These are phyloP conservation scores for Sclerospora graminicola DNA, from an alignment of 352 stramenopile species.

Conservation along the genomic window DNA sequence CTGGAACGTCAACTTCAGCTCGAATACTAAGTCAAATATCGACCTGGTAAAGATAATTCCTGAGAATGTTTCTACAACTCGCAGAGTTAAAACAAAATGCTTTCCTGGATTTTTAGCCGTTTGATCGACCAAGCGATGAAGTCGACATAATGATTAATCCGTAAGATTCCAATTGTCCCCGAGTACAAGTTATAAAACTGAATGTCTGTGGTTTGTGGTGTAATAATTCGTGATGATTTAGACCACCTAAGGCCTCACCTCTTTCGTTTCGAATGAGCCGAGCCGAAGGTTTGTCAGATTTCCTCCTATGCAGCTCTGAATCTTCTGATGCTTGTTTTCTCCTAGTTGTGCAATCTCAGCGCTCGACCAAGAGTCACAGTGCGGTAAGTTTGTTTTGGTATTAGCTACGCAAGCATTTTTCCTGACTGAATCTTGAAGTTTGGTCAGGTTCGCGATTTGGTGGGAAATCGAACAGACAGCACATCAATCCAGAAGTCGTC, in stretches of 20 bases:
- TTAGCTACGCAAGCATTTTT: not conserved
- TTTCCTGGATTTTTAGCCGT: slow-evolving; percentile 3
- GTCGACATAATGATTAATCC: not conserved
- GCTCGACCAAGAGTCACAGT: slow-evolving; percentile 3
- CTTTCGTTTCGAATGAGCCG: slow-evolving; percentile 26
- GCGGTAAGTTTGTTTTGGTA: slow-evolving; percentile 1
- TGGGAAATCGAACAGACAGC: not conserved
- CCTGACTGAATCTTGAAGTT: slow-evolving; percentile 1
- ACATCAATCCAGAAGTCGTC: slow-evolving; percentile 5
- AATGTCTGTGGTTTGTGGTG: slow-evolving; percentile 4
- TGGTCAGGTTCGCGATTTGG: not conserved
- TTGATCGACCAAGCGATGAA: not conserved
- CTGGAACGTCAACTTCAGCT: slow-evolving; percentile 2
- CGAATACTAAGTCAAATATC: slow-evolving; percentile 2
- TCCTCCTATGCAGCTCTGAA: not conserved
- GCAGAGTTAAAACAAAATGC: slow-evolving; percentile 1
- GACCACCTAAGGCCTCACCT: slow-evolving; percentile 7
- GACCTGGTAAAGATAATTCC: slow-evolving; percentile 7
- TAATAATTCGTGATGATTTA: slow-evolving; percentile 2
- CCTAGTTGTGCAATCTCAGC: slow-evolving; percentile 20
- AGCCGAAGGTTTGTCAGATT: slow-evolving; percentile 14
- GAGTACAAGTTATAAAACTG: not conserved
- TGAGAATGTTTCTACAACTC: not conserved
- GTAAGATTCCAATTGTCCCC: slow-evolving; percentile 6
- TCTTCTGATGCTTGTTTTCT: not conserved